These are phyloP conservation scores for Backusella australiensis DNA, from an alignment of 192 early-diverging fungal species.

Conservation along the genomic window DNA sequence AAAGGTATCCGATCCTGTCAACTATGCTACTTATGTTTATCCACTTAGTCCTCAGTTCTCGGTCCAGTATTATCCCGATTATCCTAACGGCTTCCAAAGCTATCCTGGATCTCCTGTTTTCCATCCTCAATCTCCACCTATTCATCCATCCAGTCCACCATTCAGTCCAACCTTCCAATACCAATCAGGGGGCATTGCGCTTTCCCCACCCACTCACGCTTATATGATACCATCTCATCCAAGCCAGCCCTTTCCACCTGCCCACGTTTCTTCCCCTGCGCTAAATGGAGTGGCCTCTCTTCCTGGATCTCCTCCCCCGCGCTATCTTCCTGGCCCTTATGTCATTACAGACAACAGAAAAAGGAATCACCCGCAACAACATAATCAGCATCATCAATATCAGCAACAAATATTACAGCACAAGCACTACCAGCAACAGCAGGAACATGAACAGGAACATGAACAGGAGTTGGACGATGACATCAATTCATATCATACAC, in stretches of 20 bases:
- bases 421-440: not conserved
- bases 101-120: slow-evolving; percentile 45
- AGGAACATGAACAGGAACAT: slow-evolving; percentile 6
- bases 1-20: not conserved
- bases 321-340: slow-evolving; percentile 13
- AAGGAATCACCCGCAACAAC: not conserved
- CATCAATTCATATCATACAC: slow-evolving; percentile 37
- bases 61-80: slow-evolving; percentile 42
- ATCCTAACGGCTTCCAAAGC: slow-evolving; percentile 33
- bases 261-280: slow-evolving; percentile 43
- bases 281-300: slow-evolving; percentile 33
- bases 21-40: slow-evolving; percentile 35
- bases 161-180: slow-evolving; percentile 41
- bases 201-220: slow-evolving; percentile 37
- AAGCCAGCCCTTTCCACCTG: slow-evolving; percentile 30
- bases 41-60: slow-evolving; percentile 42
- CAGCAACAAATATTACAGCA: not conserved
- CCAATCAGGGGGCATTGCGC: slow-evolving; percentile 27
- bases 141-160: slow-evolving; percentile 41
- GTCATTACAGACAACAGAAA: slow-evolving; percentile 12
- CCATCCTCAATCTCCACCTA: slow-evolving; percentile 44
- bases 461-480: slow-evolving; percentile 10
- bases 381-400: not conserved
- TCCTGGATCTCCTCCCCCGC: slow-evolving; percentile 26
- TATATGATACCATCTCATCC: slow-evolving; percentile 40